Base-by-base conservation (phyloP, 371 early-diverging fungal species). In the Rhizomucor pusillus region DNA sequence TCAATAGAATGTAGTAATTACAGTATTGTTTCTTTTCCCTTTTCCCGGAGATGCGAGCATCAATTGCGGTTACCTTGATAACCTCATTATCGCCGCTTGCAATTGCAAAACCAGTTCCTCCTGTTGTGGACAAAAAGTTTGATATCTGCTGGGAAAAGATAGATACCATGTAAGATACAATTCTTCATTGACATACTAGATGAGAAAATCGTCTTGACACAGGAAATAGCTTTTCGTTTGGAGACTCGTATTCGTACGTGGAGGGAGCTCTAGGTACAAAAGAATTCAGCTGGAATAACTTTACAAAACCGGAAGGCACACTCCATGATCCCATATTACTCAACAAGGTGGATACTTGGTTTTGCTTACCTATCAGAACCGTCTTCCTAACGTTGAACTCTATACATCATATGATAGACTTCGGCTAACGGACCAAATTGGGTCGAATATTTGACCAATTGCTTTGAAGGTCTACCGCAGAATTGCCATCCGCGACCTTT, bases 241-340 rank as follows among this genome's bases (percentile, higher is more conserved):
- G 51, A 10, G 51, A 57, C 29, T 57, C 57, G 3, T 57, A 51
- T 41, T 50, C 57, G 5, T 50, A 57, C 25, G 20, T 57, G 10
- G 45, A 50, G 40, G 57, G 57, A n/a, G 25, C 14, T 16, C 19
- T 41, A 19, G 41, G 41, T 19, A 47, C 18, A 43, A 50, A 35
- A 51, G 57, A 29, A 43, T 57, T 39, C 40, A 57, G 50, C 23
- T 57, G 57, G 57, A 51, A 57, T n/a, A 16, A 50, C 18, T 57
- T 57, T 29, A 16, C 41, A 14, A 41, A 34, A n/a, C 23, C 44
- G 23, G 24, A 43, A 45, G 47, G 44, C 37, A 35, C 50, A 9
- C 24, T 57, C 16, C 18, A 45, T 37, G 51, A 36, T 34, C 36
- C 57, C n/a, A 57, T 57, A n/a, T 29, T 22, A 43, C 36, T 50